These are phyloP conservation scores for Beauveria brongniartii DNA, from an alignment of 2,329 filamentous ascomycete genomes.

Conservation along the genomic window DNA sequence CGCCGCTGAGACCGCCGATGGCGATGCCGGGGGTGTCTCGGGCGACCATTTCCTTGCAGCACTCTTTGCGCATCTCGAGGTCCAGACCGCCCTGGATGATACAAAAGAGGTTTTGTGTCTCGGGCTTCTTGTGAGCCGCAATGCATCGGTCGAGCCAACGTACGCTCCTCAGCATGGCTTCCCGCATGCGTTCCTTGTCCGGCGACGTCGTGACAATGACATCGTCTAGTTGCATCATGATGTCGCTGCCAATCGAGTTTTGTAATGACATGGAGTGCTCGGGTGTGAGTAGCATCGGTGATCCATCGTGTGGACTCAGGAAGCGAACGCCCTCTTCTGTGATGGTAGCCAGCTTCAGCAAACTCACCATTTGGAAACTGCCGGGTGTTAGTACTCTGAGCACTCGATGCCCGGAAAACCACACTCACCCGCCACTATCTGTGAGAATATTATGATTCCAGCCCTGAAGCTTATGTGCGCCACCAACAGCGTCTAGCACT, in stretches of 20 bases:
- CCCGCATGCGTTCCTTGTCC: constrained; percentile 76
- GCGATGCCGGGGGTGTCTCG: constrained; percentile 92
- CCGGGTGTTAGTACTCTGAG: not conserved
- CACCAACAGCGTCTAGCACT: constrained; percentile 77
- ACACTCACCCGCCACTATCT: constrained; percentile 58
- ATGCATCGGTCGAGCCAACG: constrained; percentile 96
- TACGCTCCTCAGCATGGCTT: constrained; percentile 90
- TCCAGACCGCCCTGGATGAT: constrained; percentile 97
- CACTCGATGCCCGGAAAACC: constrained; percentile 13
- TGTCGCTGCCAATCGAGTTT: constrained; percentile 95
- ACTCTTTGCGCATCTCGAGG: constrained; percentile 73
- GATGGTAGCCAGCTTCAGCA: constrained; percentile 85
- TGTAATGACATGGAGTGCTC: constrained; percentile 95
- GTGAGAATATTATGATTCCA: constrained; percentile 96
- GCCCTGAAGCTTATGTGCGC: constrained; percentile 88
- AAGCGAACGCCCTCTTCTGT: constrained; percentile 96
- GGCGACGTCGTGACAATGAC: constrained; percentile 94
- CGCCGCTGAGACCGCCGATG: constrained; percentile 88
- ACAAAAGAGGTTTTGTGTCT: constrained; percentile 88
- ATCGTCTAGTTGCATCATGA: constrained; percentile 99
- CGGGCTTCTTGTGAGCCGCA: constrained; percentile 74
- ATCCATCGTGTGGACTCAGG: constrained; percentile 89
- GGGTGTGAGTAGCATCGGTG: constrained; percentile 92
- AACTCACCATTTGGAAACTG: constrained; percentile 97
- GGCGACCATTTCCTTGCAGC: constrained; percentile 78